A percentile compares a stretch with the other conserved stretches of the same genome.
phyloP scores from a whole-genome alignment of 192 early-diverging fungal genomes.

The Backusella morwellensis region DNA sequence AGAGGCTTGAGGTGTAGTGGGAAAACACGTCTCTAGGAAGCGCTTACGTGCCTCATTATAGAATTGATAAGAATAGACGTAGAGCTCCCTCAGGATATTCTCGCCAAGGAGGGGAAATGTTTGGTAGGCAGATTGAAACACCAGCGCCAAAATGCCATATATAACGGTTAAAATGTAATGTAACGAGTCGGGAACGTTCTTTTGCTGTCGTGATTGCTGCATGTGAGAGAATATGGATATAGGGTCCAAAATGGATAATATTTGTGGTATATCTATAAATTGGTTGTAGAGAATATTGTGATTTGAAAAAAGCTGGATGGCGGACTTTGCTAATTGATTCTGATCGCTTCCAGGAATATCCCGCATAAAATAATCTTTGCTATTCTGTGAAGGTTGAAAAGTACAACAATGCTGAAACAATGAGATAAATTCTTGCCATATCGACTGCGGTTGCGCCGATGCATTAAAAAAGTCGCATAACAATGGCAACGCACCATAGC shows the following conservation, averaged over 20 bases:
- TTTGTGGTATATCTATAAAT: slow-evolving; percentile 1
- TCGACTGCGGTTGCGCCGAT: background rate
- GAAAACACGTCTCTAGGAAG: background rate
- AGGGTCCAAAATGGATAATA: background rate
- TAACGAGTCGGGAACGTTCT: background rate
- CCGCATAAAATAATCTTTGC: background rate
- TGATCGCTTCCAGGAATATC: background rate
- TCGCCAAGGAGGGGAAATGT: background rate
- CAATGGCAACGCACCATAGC: slow-evolving; percentile 4
- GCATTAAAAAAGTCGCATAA: slow-evolving; percentile 8
- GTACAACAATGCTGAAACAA: background rate
- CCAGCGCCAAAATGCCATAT: background rate
- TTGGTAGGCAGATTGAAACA: slow-evolving; percentile 8
- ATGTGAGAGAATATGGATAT: background rate
- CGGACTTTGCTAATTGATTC: background rate
- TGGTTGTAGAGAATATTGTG: background rate
- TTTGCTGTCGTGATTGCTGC: background rate
- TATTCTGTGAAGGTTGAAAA: background rate
- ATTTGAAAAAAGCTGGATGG: background rate
- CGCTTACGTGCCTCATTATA: slow-evolving; percentile 4
- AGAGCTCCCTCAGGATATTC: background rate
- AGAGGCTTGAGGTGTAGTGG: background rate
- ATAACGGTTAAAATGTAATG: background rate
- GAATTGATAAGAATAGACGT: background rate
- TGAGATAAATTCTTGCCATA: slow-evolving; percentile 1